Percentiles rank a stretch among this genome's conserved stretches.
These are phyloP conservation scores for Penicillium waksmanii DNA, from an alignment of 495 filamentous ascomycete species.

Conservation along the genomic window DNA sequence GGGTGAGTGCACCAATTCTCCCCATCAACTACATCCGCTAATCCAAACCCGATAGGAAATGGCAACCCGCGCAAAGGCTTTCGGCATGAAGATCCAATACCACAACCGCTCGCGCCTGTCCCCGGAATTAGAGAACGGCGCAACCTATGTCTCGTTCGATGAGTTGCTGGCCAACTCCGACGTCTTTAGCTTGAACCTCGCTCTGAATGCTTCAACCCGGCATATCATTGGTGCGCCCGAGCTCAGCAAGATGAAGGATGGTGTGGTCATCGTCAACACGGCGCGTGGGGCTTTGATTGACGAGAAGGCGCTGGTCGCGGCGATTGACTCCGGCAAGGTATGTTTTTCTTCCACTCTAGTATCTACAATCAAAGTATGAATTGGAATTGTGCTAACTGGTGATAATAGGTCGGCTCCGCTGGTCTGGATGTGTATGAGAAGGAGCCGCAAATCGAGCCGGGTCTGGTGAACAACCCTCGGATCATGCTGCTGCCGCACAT, in stretches of 20 bases:
- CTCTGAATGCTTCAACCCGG: slow-evolving; percentile 65
- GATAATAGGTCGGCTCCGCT: slow-evolving; percentile 47
- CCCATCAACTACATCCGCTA: neutral
- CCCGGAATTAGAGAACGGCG: slow-evolving; percentile 56
- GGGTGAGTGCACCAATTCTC: slow-evolving; percentile 29
- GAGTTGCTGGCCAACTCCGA: slow-evolving; percentile 71
- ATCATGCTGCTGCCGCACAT: slow-evolving; percentile 82
- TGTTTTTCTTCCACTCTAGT: slow-evolving; percentile 18
- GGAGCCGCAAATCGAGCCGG: slow-evolving; percentile 72
- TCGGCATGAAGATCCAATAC: slow-evolving; percentile 73
- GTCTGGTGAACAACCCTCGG: slow-evolving; percentile 67
- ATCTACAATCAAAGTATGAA: slow-evolving; percentile 18
- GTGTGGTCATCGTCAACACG: slow-evolving; percentile 81
- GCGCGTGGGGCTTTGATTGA: slow-evolving; percentile 80
- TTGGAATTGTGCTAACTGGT: slow-evolving; percentile 6
- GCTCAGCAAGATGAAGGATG: slow-evolving; percentile 73
- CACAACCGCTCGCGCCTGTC: slow-evolving; percentile 66
- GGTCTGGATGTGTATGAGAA: slow-evolving; percentile 86
- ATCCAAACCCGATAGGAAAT: slow-evolving; percentile 54
- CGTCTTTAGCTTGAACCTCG: slow-evolving; percentile 77
- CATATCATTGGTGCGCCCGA: slow-evolving; percentile 70
- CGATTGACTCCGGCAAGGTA: slow-evolving; percentile 70
- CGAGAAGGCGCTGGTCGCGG: slow-evolving; percentile 73
- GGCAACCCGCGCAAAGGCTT: slow-evolving; percentile 67
- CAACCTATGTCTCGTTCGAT: slow-evolving; percentile 68